Evolutionary conservation across 352 stramenopile species (phyloP).

Genomic region (Globisporangium abappressorium): DNA sequence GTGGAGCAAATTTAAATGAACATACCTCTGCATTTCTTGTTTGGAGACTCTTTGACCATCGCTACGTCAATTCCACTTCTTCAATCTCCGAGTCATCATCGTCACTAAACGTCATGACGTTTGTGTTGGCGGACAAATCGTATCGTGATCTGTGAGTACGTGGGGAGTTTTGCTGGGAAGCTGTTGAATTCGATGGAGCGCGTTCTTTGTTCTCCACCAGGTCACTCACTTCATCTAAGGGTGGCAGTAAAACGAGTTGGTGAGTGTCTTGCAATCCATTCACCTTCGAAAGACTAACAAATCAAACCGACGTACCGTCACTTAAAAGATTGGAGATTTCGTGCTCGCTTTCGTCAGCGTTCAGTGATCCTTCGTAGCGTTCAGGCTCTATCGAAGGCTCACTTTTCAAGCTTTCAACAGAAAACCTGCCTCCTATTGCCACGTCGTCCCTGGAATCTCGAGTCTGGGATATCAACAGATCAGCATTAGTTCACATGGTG

Average conservation of each 20-base stretch:
- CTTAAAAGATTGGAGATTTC: slow-evolving; percentile 1
- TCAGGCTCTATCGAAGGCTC: neutral
- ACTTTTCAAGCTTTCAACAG: slow-evolving; percentile 2
- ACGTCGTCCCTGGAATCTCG: neutral
- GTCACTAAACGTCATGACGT: slow-evolving; percentile 28
- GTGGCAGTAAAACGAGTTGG: neutral
- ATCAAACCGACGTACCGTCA: slow-evolving; percentile 2
- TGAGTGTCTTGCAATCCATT: neutral
- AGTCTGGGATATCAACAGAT: neutral
- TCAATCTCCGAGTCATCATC: slow-evolving; percentile 62
- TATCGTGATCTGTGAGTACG: neutral
- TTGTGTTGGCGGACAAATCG: neutral
- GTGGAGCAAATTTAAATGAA: neutral
- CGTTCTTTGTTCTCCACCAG: neutral
- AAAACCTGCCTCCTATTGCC: neutral
- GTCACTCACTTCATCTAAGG: neutral
- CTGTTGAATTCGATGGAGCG: neutral
- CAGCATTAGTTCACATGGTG: neutral
- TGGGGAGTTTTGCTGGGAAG: slow-evolving; percentile 2
- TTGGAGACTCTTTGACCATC: neutral
- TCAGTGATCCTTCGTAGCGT: neutral
- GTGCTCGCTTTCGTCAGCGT: neutral
- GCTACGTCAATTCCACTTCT: slow-evolving; percentile 39
- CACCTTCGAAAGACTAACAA: neutral
- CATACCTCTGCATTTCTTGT: neutral